Evolutionary conservation across 495 filamentous ascomycete species (phyloP).

Genomic region (Lasiosphaeria miniovina): DNA sequence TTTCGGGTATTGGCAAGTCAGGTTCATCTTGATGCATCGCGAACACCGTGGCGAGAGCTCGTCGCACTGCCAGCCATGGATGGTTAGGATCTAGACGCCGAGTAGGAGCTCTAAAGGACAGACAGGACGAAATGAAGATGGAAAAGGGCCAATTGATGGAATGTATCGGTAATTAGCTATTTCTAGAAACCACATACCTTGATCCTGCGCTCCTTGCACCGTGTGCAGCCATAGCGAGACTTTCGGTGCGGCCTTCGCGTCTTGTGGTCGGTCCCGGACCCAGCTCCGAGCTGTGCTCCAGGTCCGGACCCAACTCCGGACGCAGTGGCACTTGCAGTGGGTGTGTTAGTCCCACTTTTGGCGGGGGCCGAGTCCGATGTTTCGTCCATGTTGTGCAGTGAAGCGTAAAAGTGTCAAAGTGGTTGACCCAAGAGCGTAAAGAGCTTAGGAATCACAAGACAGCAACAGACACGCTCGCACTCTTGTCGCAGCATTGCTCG

Average conservation of each 20-base stretch:
- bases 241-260: slow-evolving; percentile 26
- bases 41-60: slow-evolving; percentile 26
- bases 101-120: not conserved
- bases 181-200: slow-evolving; percentile 19
- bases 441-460: too few relatives aligned
- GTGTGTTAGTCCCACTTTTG: not conserved
- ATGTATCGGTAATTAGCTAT: not conserved
- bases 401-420: too few relatives aligned
- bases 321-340: too few relatives aligned
- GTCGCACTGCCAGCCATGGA: slow-evolving; percentile 21
- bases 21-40: slow-evolving; percentile 25
- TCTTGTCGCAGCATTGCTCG: too few relatives aligned
- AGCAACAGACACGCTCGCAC: too few relatives aligned
- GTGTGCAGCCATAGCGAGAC: slow-evolving; percentile 28
- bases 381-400: slow-evolving; percentile 1
- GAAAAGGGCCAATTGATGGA: not conserved
- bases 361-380: not conserved
- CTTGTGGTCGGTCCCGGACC: slow-evolving; percentile 10
- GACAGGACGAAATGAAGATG: too few relatives aligned
- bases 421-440: too few relatives aligned
- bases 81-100: not conserved
- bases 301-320: too few relatives aligned
- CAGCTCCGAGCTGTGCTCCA: too few relatives aligned
- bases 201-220: slow-evolving; percentile 29
- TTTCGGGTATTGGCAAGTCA: slow-evolving; percentile 24